phyloP scores from a whole-genome alignment of 1,284 basidiomycete genomes.

The Sparassis latifolia region DNA sequence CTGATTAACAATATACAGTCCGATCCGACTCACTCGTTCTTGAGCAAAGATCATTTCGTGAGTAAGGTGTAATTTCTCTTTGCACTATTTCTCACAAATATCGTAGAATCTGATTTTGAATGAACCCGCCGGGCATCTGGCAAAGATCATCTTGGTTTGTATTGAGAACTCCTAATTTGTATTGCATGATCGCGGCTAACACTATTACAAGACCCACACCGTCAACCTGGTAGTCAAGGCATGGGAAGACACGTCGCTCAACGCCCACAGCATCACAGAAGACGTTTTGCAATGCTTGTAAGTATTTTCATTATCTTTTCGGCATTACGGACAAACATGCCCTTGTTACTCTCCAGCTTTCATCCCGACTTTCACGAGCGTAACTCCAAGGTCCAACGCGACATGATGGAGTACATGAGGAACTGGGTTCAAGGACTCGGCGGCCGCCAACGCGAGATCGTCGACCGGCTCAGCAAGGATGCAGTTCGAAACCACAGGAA shows the following conservation, averaged over 20 bases:
- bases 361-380: constrained; percentile 80
- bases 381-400: constrained; percentile 65
- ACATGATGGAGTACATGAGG: constrained; percentile 67
- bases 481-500: constrained; percentile 71
- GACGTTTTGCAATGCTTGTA: constrained; percentile 72
- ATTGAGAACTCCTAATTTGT: not conserved
- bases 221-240: constrained; percentile 68
- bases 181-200: constrained; percentile 2
- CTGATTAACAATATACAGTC: constrained; percentile 35
- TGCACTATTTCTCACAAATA: not conserved
- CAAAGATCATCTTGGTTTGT: constrained; percentile 60
- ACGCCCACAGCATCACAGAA: constrained; percentile 55
- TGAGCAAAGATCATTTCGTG: constrained; percentile 79
- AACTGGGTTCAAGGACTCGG: constrained; percentile 58
- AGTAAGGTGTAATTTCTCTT: constrained; percentile 21
- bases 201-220: constrained; percentile 39
- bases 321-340: not conserved
- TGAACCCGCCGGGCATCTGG: constrained; percentile 74
- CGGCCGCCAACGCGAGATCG: constrained; percentile 41
- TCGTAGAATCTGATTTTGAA: constrained; percentile 65
- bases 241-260: constrained; percentile 71
- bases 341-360: constrained; percentile 41
- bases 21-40: constrained; percentile 82
- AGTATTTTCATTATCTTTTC: constrained; percentile 16
- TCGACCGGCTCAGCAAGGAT: constrained; percentile 60